phyloP scores from a whole-genome alignment of 169 alveolate species.

The Amoebophrya sp. region DNA sequence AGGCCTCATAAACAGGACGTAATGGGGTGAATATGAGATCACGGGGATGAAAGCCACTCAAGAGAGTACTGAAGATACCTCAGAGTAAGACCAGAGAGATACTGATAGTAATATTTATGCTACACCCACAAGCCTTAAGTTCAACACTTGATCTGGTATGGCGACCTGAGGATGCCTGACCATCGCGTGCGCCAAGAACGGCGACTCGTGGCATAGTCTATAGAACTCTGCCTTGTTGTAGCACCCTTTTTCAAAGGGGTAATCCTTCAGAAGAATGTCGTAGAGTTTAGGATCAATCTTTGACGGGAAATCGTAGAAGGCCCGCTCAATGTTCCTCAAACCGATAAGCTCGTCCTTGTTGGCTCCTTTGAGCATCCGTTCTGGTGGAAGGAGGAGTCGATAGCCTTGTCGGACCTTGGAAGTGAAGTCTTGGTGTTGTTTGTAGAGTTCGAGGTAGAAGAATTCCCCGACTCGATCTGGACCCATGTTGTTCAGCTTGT shows the following conservation, averaged over 20 bases:
- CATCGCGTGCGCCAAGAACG: not conserved
- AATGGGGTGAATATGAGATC: too few species aligned
- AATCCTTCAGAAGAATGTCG: not conserved
- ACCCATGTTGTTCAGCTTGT: not conserved
- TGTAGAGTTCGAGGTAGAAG: not conserved
- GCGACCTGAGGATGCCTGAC: not conserved
- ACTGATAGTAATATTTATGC: too few species aligned
- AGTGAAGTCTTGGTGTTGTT: not conserved
- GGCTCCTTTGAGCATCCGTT: too few species aligned
- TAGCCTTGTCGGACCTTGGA: not conserved
- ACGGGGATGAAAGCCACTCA: too few species aligned
- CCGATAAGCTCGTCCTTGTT: slow-evolving; percentile 5
- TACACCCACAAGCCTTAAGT: too few species aligned
- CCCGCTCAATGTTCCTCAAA: not conserved
- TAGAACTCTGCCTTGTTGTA: slow-evolving; percentile 24
- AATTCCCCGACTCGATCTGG: not conserved
- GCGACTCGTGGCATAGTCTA: not conserved
- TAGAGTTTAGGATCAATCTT: not conserved
- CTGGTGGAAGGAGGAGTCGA: not conserved
- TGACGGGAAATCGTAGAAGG: slow-evolving; percentile 4
- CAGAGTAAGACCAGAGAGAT: too few species aligned
- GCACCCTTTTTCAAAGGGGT: not conserved
- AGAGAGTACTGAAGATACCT: too few species aligned
- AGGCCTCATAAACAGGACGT: too few species aligned
- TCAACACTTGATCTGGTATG: not conserved